Evolutionary conservation across 176 grass and related monocot species (phyloP), one percentile per base, ranked within the genome.

Genomic region (Ananas comosus): DNA sequence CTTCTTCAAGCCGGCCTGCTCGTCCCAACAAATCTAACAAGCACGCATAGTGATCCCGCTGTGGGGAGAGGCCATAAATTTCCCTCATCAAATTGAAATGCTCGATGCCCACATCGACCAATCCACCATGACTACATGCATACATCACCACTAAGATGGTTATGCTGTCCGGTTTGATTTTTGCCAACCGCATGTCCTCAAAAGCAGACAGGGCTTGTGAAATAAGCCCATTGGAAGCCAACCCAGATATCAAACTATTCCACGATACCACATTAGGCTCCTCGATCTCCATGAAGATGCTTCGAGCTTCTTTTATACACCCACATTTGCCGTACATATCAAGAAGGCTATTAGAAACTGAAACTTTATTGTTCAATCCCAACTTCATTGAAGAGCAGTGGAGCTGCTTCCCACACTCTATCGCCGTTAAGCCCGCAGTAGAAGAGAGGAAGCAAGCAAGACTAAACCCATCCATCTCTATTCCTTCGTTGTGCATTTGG

Each of bases 311-410:
- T n/a, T 84, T 64, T 17, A 88, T 64, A 13, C 83, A 66, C 78
- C 81, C 82, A 24, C 86, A 91, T 80, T 91, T 88, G 77, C 88
- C 78, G 74, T 96, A 96, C 88, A 96, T 83, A 67, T 89, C 84
- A 50, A 96, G 54, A 47, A 92, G 81, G 70, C 88, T 82, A 76
- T 91, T 92, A 33, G 83, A 96, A 48, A 89, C 88, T 13, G 86
- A 85, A 19, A 89, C 73, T 65, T 74, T 59, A 50, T 12, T 52
- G 52, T 70, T 68, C 67, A 89, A 78, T 48, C 86, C 88, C 18
- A 81, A 75, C 83, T 96, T 96, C 48, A 89, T 48, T 0, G 88
- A 82, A 33, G 78, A 85, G 64, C 88, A 81, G 54, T 96, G 92
- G 51, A 96, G 33, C 70, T 83, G 88, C 63, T 78, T 81, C 50